Percentiles rank a stretch among this genome's conserved stretches.
phyloP scores from a whole-genome alignment of 2,329 filamentous ascomycete species.

The Alternaria ventricosa region DNA sequence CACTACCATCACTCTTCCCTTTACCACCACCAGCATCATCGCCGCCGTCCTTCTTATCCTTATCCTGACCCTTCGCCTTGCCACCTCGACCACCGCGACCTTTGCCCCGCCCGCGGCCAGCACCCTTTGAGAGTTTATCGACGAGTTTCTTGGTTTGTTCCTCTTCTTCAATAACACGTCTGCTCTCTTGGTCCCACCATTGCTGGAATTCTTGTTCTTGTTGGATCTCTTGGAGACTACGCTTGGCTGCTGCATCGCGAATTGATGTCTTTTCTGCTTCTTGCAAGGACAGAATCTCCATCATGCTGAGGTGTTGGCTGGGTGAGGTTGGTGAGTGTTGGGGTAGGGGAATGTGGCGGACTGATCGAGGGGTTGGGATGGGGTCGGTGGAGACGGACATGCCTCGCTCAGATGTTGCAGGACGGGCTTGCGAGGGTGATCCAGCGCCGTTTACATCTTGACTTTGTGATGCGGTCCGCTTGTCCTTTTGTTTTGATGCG shows the following conservation, averaged over 20 bases:
- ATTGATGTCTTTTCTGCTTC: constrained; percentile 82
- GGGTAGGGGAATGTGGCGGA: constrained; percentile 60
- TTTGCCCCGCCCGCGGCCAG: constrained; percentile 36
- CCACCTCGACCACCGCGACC: constrained; percentile 18
- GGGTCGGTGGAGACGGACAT: constrained; percentile 45
- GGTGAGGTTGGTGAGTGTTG: constrained; percentile 67
- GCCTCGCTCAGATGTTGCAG: constrained; percentile 36
- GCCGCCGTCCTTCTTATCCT: constrained; percentile 34
- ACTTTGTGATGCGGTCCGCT: constrained; percentile 21
- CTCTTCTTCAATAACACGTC: constrained; percentile 69
- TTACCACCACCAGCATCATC: constrained; percentile 21
- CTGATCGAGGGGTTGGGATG: constrained; percentile 52
- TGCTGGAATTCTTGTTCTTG: constrained; percentile 96
- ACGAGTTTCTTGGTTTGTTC: constrained; percentile 51
- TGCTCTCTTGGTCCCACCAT: constrained; percentile 91
- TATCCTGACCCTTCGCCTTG: constrained; percentile 33
- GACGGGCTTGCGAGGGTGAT: constrained; percentile 35
- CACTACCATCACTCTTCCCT: constrained; percentile 19
- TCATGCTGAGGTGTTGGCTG: constrained; percentile 74
- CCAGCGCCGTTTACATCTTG: constrained; percentile 15
- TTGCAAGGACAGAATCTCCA: constrained; percentile 88
- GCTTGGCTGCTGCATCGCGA: constrained; percentile 83
- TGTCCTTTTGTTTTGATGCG: constrained; percentile 35
- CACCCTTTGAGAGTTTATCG: constrained; percentile 30
- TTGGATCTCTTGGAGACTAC: constrained; percentile 92